Conservation (phyloP, 73 alveolate species). For the Blepharisma stoltei region DNA sequence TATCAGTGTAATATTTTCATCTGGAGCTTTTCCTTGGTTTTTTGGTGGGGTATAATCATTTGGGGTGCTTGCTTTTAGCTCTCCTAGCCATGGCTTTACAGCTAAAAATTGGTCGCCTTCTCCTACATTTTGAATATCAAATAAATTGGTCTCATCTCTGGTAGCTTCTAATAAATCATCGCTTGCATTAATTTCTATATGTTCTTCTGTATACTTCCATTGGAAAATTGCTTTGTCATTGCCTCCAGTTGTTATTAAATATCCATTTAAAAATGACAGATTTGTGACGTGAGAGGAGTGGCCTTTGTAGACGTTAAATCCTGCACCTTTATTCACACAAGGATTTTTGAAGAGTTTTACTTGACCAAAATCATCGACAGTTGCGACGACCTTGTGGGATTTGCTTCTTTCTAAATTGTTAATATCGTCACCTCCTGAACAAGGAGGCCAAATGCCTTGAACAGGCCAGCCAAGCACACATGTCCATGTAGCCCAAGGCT, state of each 20-base stretch:
- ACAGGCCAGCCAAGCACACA: slow-evolving; percentile 96
- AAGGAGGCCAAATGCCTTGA: slow-evolving; percentile 97
- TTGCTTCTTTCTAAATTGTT: slow-evolving; percentile 89
- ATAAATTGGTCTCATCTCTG: slow-evolving; percentile 53
- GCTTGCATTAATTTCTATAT: slow-evolving; percentile 28
- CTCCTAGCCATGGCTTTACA: slow-evolving; percentile 85
- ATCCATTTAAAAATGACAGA: slow-evolving; percentile 78
- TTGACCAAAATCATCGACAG: slow-evolving; percentile 96
- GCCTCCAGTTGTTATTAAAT: slow-evolving; percentile 92
- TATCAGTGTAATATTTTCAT: slow-evolving; percentile 81
- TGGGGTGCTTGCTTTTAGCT: slow-evolving; percentile 79
- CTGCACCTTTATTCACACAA: slow-evolving; percentile 74
- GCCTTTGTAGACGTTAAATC: slow-evolving; percentile 88
- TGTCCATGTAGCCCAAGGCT: slow-evolving; percentile 86
- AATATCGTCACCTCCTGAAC: slow-evolving; percentile 96
- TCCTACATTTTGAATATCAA: slow-evolving; percentile 69
- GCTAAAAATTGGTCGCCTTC: slow-evolving; percentile 79
- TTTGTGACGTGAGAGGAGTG: slow-evolving; percentile 97
- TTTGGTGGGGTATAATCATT: slow-evolving; percentile 70
- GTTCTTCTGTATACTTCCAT: slow-evolving; percentile 84
- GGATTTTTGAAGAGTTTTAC: slow-evolving; percentile 94
- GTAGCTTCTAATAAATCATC: slow-evolving; percentile 27
- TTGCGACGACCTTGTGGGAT: slow-evolving; percentile 80
- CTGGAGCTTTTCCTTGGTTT: slow-evolving; percentile 76
- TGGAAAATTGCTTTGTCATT: slow-evolving; percentile 93